Conservation (phyloP, 129 eudicot species). For the Sambucus nigra region DNA sequence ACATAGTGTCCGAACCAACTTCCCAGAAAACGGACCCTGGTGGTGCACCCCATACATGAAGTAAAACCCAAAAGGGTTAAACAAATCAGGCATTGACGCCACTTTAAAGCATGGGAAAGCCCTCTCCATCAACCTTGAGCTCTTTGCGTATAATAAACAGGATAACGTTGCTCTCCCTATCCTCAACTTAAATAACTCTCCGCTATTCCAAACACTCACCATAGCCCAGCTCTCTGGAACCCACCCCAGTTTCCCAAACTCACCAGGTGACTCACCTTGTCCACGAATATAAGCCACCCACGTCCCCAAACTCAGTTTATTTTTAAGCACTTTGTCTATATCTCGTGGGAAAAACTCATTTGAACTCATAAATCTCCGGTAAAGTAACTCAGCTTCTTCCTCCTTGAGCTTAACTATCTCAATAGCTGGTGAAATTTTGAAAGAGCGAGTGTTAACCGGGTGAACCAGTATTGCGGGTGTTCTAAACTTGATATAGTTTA, state of each 20-base stretch:
- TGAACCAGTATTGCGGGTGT: slow-evolving; percentile 47
- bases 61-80: slow-evolving; percentile 45
- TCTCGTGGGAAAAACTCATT: slow-evolving; percentile 49
- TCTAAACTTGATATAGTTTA: slow-evolving; percentile 27
- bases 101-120: slow-evolving; percentile 37
- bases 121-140: slow-evolving; percentile 21
- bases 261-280: background rate
- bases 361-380: slow-evolving; percentile 36
- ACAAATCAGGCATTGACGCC: slow-evolving; percentile 29
- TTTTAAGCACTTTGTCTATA: slow-evolving; percentile 32
- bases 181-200: slow-evolving; percentile 37
- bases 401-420: slow-evolving; percentile 28
- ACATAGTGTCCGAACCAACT: slow-evolving; percentile 37
- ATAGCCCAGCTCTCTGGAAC: slow-evolving; percentile 51
- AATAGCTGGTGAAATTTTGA: slow-evolving; percentile 15
- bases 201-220: slow-evolving; percentile 59
- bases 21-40: slow-evolving; percentile 40
- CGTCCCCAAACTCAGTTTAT: slow-evolving; percentile 50
- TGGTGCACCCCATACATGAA: slow-evolving; percentile 47
- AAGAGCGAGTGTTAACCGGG: slow-evolving; percentile 23
- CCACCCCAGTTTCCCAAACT: slow-evolving; percentile 19
- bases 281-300: slow-evolving; percentile 42
- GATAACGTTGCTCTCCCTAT: slow-evolving; percentile 33
- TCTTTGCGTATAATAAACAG: slow-evolving; percentile 25
- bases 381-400: slow-evolving; percentile 44